Percentiles rank a stretch among this genome's conserved stretches.
phyloP scores from a whole-genome alignment of 305 asterid species.

The Rubia balearica region DNA sequence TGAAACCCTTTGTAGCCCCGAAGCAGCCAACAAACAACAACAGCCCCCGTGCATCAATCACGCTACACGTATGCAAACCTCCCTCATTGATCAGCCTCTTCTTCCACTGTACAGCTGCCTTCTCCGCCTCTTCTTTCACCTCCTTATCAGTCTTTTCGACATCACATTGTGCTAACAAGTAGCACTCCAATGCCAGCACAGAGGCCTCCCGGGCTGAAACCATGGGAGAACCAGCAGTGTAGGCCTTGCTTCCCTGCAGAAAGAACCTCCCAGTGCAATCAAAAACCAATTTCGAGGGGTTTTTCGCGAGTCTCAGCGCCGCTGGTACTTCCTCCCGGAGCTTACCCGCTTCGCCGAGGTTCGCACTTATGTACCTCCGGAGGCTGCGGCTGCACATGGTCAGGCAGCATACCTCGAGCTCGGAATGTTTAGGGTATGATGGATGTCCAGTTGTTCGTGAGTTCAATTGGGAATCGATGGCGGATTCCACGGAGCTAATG shows the following conservation, averaged over 20 bases:
- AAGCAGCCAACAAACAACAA: constrained; percentile 61
- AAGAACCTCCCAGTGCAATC: constrained; percentile 72
- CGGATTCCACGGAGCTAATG: constrained; percentile 39
- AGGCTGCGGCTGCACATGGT: constrained; percentile 54
- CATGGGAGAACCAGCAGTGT: constrained; percentile 47
- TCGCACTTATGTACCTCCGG: constrained; percentile 38
- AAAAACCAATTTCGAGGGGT: constrained; percentile 56
- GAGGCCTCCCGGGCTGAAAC: constrained; percentile 67
- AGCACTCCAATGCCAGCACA: constrained; percentile 62
- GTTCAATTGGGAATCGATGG: constrained; percentile 34
- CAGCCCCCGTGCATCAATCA: constrained; percentile 81
- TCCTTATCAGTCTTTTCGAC: constrained; percentile 28
- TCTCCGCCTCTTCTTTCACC: constrained; percentile 50
- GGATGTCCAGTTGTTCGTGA: constrained; percentile 17
- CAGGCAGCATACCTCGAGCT: constrained; percentile 46
- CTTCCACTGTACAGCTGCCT: constrained; percentile 62
- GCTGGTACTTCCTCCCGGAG: constrained; percentile 60
- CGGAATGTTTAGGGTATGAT: constrained; percentile 23
- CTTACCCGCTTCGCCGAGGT: constrained; percentile 27
- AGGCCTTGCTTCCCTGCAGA: constrained; percentile 68
- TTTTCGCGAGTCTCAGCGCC: constrained; percentile 50
- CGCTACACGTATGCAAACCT: constrained; percentile 45
- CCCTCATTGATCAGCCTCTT: constrained; percentile 70
- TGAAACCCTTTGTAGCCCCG: constrained; percentile 48
- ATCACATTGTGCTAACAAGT: constrained; percentile 45